Evolutionary conservation across 352 stramenopile species (phyloP).

Genomic region (Phytophthora palmivora): DNA sequence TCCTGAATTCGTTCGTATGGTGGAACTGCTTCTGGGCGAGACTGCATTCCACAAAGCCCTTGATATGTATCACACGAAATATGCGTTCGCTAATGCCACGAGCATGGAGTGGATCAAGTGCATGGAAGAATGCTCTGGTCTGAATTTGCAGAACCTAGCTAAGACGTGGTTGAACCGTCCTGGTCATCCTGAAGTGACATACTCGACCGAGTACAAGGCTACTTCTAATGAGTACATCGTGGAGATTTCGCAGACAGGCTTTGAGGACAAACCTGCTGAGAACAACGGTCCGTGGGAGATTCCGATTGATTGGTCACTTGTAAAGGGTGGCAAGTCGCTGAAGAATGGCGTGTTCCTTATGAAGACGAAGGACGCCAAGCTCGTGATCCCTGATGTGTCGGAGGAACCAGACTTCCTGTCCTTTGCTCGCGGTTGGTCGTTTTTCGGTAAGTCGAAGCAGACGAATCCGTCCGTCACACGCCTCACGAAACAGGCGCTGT

Average conservation of each 20-base stretch:
- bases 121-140: constrained; percentile 77
- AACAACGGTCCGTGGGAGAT: constrained; percentile 84
- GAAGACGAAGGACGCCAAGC: constrained; percentile 61
- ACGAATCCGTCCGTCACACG: constrained; percentile 52
- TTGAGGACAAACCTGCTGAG: constrained; percentile 68
- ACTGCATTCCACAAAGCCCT: constrained; percentile 79
- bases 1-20: constrained; percentile 83
- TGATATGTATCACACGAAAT: constrained; percentile 83
- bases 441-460: constrained; percentile 81
- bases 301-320: constrained; percentile 76
- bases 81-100: constrained; percentile 74
- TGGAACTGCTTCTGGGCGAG: constrained; percentile 70
- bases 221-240: constrained; percentile 59
- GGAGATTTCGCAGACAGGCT: constrained; percentile 71
- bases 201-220: constrained; percentile 64
- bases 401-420: constrained; percentile 75
- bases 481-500: constrained; percentile 71
- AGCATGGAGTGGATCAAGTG: constrained; percentile 80
- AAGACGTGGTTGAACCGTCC: constrained; percentile 82
- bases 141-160: constrained; percentile 67
- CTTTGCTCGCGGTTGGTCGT: constrained; percentile 79
- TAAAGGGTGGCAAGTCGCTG: constrained; percentile 69
- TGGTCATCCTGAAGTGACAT: constrained; percentile 70
- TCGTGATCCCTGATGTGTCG: constrained; percentile 55
- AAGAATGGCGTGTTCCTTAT: constrained; percentile 69